Conservation (phyloP, 768 basidiomycete genomes). For the Kwoniella newhampshirensis region DNA sequence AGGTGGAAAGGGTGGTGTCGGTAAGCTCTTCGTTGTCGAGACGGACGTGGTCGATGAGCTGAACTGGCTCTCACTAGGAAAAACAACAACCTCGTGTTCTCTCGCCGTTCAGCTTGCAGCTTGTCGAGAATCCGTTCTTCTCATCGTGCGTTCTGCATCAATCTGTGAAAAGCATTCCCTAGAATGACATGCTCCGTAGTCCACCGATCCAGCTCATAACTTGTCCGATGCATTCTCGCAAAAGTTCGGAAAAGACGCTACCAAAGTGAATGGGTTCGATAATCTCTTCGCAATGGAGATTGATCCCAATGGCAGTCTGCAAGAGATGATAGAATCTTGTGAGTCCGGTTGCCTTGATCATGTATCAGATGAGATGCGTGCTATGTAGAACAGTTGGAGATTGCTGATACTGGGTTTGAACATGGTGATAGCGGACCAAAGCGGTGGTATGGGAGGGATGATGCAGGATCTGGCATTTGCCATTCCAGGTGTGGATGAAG, state of each 20-base stretch:
- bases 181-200: conserved; percentile 62
- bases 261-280: conserved; percentile 92
- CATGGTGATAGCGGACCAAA: conserved; percentile 40
- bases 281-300: conserved; percentile 99
- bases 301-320: conserved; percentile 94
- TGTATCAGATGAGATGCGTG: background rate
- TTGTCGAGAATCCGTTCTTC: conserved; percentile 87
- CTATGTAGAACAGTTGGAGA: background rate
- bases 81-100: conserved; percentile 97
- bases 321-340: conserved; percentile 99
- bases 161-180: too few species aligned
- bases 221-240: conserved; percentile 95
- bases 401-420: background rate
- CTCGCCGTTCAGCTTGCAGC: conserved; percentile 93
- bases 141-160: conserved; percentile 68
- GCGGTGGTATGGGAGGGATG: conserved; percentile 91
- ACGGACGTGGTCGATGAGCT: background rate
- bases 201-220: conserved; percentile 99
- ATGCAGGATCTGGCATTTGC: conserved; percentile 99
- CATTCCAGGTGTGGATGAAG: conserved; percentile 98
- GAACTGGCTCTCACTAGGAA: conserved; percentile 62
- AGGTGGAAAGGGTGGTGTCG: conserved; percentile 99
- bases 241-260: conserved; percentile 98
- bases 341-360: conserved; percentile 39
- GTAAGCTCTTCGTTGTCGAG: conserved; percentile 57